phyloP scores from a whole-genome alignment of 768 basidiomycete genomes.

The Naganishia kalamii region DNA sequence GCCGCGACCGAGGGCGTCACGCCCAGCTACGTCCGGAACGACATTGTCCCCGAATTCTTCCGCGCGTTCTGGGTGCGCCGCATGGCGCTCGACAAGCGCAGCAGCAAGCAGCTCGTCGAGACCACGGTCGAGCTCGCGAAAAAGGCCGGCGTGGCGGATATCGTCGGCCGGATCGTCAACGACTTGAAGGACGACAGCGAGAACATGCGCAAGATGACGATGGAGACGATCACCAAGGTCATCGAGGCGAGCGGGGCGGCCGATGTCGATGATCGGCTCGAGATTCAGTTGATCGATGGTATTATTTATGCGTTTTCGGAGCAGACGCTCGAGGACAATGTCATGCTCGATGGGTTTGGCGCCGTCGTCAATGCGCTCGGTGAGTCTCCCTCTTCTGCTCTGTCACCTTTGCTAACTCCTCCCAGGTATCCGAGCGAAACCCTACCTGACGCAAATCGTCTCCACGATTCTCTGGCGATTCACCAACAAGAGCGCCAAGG shows the following conservation, averaged over 20 bases:
- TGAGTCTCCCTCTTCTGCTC: slow-evolving; percentile 30
- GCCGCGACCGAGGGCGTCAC: slow-evolving; percentile 98
- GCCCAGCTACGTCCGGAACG: slow-evolving; percentile 88
- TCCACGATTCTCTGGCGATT: slow-evolving; percentile 98
- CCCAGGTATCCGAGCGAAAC: slow-evolving; percentile 83
- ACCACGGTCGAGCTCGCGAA: slow-evolving; percentile 97
- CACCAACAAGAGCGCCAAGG: slow-evolving; percentile 99
- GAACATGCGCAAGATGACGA: slow-evolving; percentile 85
- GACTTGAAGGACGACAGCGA: slow-evolving; percentile 66
- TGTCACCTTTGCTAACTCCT: not conserved
- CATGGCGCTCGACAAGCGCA: slow-evolving; percentile 93
- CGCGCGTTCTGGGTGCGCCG: slow-evolving; percentile 91
- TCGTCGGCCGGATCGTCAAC: slow-evolving; percentile 79
- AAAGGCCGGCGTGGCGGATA: slow-evolving; percentile 93
- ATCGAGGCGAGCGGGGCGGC: slow-evolving; percentile 89
- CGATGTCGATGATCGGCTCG: slow-evolving; percentile 91
- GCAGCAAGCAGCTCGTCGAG: slow-evolving; percentile 95
- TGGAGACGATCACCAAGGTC: slow-evolving; percentile 99
- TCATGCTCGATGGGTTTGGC: slow-evolving; percentile 98
- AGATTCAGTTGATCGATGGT: slow-evolving; percentile 89
- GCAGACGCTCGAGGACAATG: slow-evolving; percentile 96
- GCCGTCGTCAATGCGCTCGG: slow-evolving; percentile 91
- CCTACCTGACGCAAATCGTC: slow-evolving; percentile 96
- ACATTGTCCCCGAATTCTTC: slow-evolving; percentile 98
- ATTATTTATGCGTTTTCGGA: slow-evolving; percentile 99